Evolutionary conservation across 208 protist genomes (phyloP).

Genomic region (Crithidia brevicula): DNA sequence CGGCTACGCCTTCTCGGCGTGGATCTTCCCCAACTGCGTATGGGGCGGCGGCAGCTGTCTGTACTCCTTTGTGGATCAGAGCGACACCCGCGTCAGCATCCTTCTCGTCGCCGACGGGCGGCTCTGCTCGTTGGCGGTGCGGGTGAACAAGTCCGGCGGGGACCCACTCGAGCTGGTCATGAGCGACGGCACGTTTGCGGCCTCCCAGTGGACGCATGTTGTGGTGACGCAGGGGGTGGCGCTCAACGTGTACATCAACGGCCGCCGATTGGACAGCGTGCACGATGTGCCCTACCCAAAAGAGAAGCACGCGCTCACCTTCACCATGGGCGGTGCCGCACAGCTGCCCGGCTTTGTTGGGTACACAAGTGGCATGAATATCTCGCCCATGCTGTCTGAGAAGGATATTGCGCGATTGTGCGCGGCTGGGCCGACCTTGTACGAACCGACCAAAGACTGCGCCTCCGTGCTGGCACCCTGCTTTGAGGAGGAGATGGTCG

Average conservation of each 20-base stretch:
- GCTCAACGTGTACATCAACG: slow-evolving; percentile 78
- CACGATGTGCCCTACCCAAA: slow-evolving; percentile 66
- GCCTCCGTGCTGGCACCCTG: slow-evolving; percentile 22
- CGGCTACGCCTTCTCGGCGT: slow-evolving; percentile 82
- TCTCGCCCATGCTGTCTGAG: slow-evolving; percentile 66
- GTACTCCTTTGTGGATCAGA: slow-evolving; percentile 67
- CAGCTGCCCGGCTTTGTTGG: slow-evolving; percentile 72
- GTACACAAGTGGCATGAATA: slow-evolving; percentile 66
- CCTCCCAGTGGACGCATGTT: slow-evolving; percentile 82
- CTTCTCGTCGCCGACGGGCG: slow-evolving; percentile 73
- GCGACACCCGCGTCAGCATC: slow-evolving; percentile 49
- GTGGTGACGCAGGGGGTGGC: slow-evolving; percentile 66
- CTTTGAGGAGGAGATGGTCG: slow-evolving; percentile 49
- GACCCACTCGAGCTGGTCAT: slow-evolving; percentile 42
- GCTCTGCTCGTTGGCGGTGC: slow-evolving; percentile 64
- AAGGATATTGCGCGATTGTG: slow-evolving; percentile 66
- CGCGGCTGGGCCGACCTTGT: slow-evolving; percentile 44
- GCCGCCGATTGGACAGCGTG: slow-evolving; percentile 37
- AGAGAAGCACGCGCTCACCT: slow-evolving; percentile 52
- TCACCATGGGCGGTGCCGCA: slow-evolving; percentile 67
- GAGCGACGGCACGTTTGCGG: slow-evolving; percentile 47
- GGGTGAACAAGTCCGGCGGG: slow-evolving; percentile 33
- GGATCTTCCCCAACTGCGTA: slow-evolving; percentile 82
- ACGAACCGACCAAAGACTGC: slow-evolving; percentile 30
- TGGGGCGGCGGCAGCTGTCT: slow-evolving; percentile 76